Evolutionary conservation across 176 grass and related monocot genomes (phyloP).

Genomic region (Eleusine indica): DNA sequence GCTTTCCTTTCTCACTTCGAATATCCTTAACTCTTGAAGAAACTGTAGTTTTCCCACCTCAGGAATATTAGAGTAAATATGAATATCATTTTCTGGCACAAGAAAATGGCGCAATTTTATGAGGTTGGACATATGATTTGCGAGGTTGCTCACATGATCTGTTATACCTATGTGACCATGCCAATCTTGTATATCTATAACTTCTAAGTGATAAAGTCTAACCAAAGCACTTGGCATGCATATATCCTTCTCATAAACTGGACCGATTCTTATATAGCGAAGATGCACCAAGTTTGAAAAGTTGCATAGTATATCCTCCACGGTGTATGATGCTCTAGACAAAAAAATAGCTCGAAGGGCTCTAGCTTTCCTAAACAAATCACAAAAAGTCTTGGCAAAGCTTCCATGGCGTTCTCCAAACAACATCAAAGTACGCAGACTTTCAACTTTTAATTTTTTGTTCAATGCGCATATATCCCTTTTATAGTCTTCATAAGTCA

Average conservation of each 20-base stretch:
- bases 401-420: not conserved
- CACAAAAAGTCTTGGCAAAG: not conserved
- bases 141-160: not conserved
- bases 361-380: not conserved
- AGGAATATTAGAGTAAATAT: no score
- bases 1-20: slow-evolving; percentile 1
- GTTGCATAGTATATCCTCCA: no score
- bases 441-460: not conserved
- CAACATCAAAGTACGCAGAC: slow-evolving; percentile 4
- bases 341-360: not conserved
- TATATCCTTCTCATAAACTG: not conserved
- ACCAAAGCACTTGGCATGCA: not conserved
- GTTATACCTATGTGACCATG: rapidly evolving
- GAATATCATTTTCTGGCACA: not conserved
- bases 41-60: not conserved
- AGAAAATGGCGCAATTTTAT: not conserved
- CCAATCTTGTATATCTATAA: not conserved
- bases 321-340: not conserved
- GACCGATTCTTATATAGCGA: not conserved
- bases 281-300: slow-evolving; percentile 6
- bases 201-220: slow-evolving; percentile 17
- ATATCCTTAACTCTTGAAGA: not conserved
- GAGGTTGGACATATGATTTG: not conserved
- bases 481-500: no score
- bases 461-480: not conserved